phyloP scores from a whole-genome alignment of 441 rosid species.

The Hura crepitans region DNA sequence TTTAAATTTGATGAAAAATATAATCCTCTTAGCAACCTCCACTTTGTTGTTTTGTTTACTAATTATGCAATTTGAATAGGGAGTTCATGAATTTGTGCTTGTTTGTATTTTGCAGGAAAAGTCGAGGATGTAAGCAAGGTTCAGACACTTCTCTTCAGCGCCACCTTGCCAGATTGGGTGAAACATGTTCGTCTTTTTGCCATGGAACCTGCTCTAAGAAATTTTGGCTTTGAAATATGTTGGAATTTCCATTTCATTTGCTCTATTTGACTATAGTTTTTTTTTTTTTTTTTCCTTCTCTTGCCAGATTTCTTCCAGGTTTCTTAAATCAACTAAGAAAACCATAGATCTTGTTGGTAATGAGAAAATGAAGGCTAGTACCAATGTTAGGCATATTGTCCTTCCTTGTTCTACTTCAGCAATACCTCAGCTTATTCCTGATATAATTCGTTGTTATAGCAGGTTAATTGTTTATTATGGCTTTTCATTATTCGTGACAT shows the following conservation, averaged over 20 bases:
- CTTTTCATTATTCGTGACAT: not conserved
- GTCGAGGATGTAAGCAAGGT: constrained; percentile 77
- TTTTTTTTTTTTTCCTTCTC: constrained; percentile 21
- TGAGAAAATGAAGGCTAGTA: constrained; percentile 95
- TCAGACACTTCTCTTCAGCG: constrained; percentile 97
- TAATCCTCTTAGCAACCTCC: not conserved
- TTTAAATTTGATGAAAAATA: not conserved
- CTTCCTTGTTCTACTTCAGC: constrained; percentile 75
- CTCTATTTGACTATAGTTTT: constrained; percentile 19
- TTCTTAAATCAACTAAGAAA: constrained; percentile 67
- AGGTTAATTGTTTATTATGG: constrained; percentile 41
- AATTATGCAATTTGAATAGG: not conserved
- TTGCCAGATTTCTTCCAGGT: constrained; percentile 58
- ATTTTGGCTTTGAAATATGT: constrained; percentile 1
- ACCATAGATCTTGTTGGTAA: constrained; percentile 96
- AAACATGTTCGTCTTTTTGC: constrained; percentile 50
- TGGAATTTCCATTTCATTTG: not conserved
- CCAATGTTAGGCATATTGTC: constrained; percentile 75
- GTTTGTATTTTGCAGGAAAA: constrained; percentile 53
- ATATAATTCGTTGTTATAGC: constrained; percentile 82
- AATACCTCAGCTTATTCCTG: constrained; percentile 73
- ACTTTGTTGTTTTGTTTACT: not conserved
- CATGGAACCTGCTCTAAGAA: not conserved
- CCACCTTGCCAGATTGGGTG: constrained; percentile 92
- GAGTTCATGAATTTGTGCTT: constrained; percentile 7